Conservation (phyloP, 495 filamentous ascomycete genomes). For the Aspergillus carlsbadensis region DNA sequence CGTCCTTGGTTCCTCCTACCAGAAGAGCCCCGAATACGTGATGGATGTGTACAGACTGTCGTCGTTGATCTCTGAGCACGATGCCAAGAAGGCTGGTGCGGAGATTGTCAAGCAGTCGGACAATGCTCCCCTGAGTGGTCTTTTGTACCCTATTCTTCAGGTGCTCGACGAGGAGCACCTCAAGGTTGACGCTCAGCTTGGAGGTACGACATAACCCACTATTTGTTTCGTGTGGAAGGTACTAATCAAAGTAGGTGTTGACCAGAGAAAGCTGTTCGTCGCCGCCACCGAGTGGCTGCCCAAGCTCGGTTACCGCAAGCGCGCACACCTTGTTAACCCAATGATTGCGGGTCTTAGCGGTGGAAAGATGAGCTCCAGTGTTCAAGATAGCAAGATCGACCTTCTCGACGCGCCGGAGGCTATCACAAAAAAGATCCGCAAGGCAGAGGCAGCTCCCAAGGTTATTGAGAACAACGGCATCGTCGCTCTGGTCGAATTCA, state of each 20-base stretch:
- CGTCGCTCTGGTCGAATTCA: slow-evolving; percentile 76
- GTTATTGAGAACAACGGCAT: slow-evolving; percentile 84
- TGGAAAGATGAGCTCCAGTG: slow-evolving; percentile 75
- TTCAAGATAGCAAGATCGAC: slow-evolving; percentile 69
- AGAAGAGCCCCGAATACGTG: slow-evolving; percentile 45
- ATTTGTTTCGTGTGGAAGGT: background rate
- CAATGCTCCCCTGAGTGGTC: slow-evolving; percentile 70
- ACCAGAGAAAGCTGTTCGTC: slow-evolving; percentile 89
- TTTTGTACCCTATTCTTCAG: slow-evolving; percentile 80
- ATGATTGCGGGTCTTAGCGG: slow-evolving; percentile 85
- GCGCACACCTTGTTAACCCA: slow-evolving; percentile 85
- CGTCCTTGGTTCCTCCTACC: slow-evolving; percentile 82
- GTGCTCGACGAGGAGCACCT: slow-evolving; percentile 90
- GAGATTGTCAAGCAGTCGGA: slow-evolving; percentile 91
- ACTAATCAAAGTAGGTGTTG: slow-evolving; percentile 25
- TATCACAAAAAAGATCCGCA: slow-evolving; percentile 77
- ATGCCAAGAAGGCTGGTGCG: slow-evolving; percentile 82
- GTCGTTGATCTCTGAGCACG: slow-evolving; percentile 37
- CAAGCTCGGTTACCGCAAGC: slow-evolving; percentile 51
- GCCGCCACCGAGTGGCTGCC: slow-evolving; percentile 61
- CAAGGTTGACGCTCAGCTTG: slow-evolving; percentile 75
- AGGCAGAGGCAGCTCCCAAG: slow-evolving; percentile 72
- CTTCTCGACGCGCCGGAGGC: slow-evolving; percentile 73
- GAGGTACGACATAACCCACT: slow-evolving; percentile 40
- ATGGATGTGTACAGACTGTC: slow-evolving; percentile 45